Evolutionary conservation across 768 basidiomycete species (phyloP), one percentile per base, ranked within the genome.

Genomic region (Mycena kentingensis): DNA sequence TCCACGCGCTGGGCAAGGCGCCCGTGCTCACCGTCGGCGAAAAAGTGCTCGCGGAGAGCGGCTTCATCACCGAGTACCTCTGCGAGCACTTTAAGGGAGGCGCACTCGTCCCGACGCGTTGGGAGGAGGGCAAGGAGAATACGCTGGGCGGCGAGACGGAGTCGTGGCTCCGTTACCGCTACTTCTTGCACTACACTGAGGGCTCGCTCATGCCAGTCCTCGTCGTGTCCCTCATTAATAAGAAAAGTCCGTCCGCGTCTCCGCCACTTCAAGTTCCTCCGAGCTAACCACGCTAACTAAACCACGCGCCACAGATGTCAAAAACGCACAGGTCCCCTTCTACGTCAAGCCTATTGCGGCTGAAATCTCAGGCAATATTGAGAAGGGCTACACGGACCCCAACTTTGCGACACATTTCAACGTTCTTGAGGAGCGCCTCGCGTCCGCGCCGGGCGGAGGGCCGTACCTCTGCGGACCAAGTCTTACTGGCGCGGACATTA

Each of bases 1-100:
- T 74, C 8, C 68, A 73, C 42, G 70, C 74, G 4, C 58, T 74
- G 4, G 74, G 73, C n/a, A 73, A 70, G 44, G 54, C 65, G 4
- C 73, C 74, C 8, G 60, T 73, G 41, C 66, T 75, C 21, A 71
- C 71, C 1, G 65, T 75, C 54, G 73, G 72, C 8, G 67, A 71
- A 25, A 38, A 68, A 22, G 67, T 61, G 2, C 49, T 75, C 8
- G 71, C 73, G 7, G 74, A 75, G 60, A 73, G 71, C 35, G 70
- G 67, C 8, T 61, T 70, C 16, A 67, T 75, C 42, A 59, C 66
- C 51, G 65, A 59, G 37, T 55, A 59, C 27, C 27, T 59, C 24
- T 18, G 37, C 31, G 53, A 59, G 21, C 57, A 59, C 36, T 59
- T 59, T 13, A 50, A 46, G 11, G 21, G 18, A 2, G n/a, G 48